Conservation (phyloP, 352 stramenopile species). For the Chrysophaeum taylorii region DNA sequence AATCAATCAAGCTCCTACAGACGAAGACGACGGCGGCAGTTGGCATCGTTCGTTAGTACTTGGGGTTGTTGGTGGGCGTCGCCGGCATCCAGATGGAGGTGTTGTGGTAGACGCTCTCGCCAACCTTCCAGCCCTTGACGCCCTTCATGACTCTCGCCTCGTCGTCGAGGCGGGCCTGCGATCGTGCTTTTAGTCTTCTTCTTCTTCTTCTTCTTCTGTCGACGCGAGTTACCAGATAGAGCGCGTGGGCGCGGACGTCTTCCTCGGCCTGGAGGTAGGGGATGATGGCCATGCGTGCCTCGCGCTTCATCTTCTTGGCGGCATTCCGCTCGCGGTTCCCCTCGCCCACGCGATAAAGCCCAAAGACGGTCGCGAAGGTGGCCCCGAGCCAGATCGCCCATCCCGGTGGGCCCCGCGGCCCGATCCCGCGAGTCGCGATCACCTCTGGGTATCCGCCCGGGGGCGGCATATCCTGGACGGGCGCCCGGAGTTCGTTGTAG, state of each 20-base stretch:
- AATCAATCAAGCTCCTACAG: too few relatives aligned
- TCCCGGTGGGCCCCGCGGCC: slow-evolving; percentile 43
- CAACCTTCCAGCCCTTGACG: slow-evolving; percentile 75
- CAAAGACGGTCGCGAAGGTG: slow-evolving; percentile 39
- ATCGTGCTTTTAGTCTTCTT: too few relatives aligned
- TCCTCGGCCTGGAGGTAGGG: slow-evolving; percentile 87
- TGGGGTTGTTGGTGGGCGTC: slow-evolving; percentile 34
- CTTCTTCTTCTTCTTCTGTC: too few relatives aligned
- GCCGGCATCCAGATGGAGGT: too few relatives aligned
- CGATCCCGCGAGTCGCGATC: background rate
- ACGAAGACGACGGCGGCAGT: too few relatives aligned
- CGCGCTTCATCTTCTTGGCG: slow-evolving; percentile 66
- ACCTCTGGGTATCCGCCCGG: slow-evolving; percentile 47
- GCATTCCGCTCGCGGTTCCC: slow-evolving; percentile 39
- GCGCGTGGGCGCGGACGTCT: slow-evolving; percentile 62
- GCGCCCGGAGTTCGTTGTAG: too few relatives aligned
- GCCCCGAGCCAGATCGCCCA: slow-evolving; percentile 43
- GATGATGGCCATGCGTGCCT: slow-evolving; percentile 77
- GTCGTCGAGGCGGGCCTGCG: slow-evolving; percentile 70
- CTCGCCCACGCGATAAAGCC: slow-evolving; percentile 47
- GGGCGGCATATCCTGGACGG: slow-evolving; percentile 51
- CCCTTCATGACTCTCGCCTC: slow-evolving; percentile 88
- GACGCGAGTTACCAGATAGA: too few relatives aligned
- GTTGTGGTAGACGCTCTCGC: slow-evolving; percentile 75
- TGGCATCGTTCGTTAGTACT: too few relatives aligned